These are phyloP conservation scores for Telopea speciosissima DNA, from an alignment of 177 flowering plant species.

Conservation along the genomic window DNA sequence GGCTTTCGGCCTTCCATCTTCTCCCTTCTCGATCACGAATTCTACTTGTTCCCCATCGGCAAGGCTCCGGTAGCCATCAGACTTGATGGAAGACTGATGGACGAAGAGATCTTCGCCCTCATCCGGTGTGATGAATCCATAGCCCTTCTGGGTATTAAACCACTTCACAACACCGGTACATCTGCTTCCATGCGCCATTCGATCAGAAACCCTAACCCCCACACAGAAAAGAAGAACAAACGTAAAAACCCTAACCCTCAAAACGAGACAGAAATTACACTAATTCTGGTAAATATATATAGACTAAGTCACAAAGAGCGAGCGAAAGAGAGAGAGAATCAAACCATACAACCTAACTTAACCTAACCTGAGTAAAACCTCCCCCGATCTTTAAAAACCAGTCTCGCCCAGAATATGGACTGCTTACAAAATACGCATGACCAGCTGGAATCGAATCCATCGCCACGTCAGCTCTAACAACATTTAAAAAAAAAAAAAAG, in stretches of 20 bases:
- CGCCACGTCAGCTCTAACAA: too few relatives aligned
- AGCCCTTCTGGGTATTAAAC: slow-evolving; percentile 77
- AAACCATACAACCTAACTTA: too few relatives aligned
- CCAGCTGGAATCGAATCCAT: too few relatives aligned
- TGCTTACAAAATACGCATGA: too few relatives aligned
- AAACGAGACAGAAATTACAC: not conserved
- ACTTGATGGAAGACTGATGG: slow-evolving; percentile 70
- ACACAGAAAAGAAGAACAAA: not conserved
- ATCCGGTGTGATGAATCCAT: slow-evolving; percentile 77
- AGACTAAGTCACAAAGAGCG: too few relatives aligned
- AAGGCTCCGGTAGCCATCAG: slow-evolving; percentile 74
- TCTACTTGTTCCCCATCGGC: slow-evolving; percentile 67
- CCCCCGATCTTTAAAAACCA: too few relatives aligned
- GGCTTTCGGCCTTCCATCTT: slow-evolving; percentile 57
- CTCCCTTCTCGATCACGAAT: slow-evolving; percentile 37
- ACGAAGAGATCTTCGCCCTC: slow-evolving; percentile 83
- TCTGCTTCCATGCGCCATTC: slow-evolving; percentile 34
- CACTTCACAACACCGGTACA: slow-evolving; percentile 51
- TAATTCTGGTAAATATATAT: too few relatives aligned
- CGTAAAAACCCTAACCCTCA: not conserved
- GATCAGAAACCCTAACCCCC: slow-evolving; percentile 6
- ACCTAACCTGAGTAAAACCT: too few relatives aligned
- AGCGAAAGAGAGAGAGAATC: too few relatives aligned
- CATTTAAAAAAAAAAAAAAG: too few relatives aligned
- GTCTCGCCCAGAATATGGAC: too few relatives aligned